Base-by-base conservation (phyloP, 352 stramenopile species). In the Phytopythium aichiense region DNA sequence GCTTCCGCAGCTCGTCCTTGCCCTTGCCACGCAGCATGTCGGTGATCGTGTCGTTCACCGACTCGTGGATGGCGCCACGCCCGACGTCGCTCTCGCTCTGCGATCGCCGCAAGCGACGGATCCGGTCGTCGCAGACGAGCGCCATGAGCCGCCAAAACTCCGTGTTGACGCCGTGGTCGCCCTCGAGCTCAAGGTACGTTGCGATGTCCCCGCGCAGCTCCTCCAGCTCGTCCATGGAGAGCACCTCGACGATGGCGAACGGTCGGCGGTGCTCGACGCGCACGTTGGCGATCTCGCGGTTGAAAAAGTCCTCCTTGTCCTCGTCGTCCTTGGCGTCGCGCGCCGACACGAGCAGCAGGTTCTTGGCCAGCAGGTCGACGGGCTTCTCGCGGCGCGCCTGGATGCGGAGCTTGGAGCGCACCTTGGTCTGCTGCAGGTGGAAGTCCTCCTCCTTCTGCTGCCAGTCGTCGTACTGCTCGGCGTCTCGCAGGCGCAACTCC, bases 361-460 rank as follows among this genome's bases (percentile, higher is more conserved):
- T 99, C 80, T 99, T 99, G n/a, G 96, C 96, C 28, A 99, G 67
- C 43, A 98, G 62, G 74, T 99, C 97, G 64, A 99, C 91, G 2
- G 97, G 96, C 61, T 97, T 94, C 65, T 98, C 92, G n/a, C 97
- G 79, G 7, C 89, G 88, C 61, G 98, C 92, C 12, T 76, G 65
- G 61, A 92, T 92, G 31, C 84, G 81, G 43, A 96, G 64, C 67
- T 96, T 92, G 33, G 87, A 95, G 52, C 97, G 85, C 61, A 98
- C 91, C 22, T 84, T 77, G 51, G 97, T 88, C 73, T 99, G 97
- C 28, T 93, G 73, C 13, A 98, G 68, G 68, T 99, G 96, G 71
- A 99, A 99, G 28, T 97, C 86, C 77, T 99, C 97, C 70, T 99
- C 97, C 69, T 99, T 99, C 46, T 90, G 74, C 65, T 98, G 92